Evolutionary conservation across 495 filamentous ascomycete species (phyloP).

Genomic region (Penicillium taxi): DNA sequence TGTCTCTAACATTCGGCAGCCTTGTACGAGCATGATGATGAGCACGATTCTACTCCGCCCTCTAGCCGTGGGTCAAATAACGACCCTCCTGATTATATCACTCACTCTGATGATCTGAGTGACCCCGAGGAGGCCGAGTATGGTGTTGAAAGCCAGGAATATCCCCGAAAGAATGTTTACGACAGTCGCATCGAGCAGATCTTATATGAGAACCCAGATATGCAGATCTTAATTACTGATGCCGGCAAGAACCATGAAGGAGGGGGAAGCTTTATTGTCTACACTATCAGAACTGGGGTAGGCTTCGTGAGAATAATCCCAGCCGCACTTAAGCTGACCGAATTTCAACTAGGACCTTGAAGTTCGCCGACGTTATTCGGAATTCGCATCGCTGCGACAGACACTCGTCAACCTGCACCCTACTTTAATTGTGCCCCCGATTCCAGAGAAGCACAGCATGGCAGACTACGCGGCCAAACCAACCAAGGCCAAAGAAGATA

Average conservation of each 20-base stretch:
- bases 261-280: conserved; percentile 87
- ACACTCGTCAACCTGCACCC: conserved; percentile 86
- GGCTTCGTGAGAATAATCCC: conserved; percentile 12
- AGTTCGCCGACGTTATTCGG: conserved; percentile 90
- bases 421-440: conserved; percentile 89
- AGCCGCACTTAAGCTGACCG: conserved; percentile 4
- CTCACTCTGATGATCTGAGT: conserved; percentile 48
- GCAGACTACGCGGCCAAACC: conserved; percentile 97
- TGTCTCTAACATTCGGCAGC: conserved; percentile 26
- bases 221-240: conserved; percentile 81
- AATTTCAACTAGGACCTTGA: conserved; percentile 65
- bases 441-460: conserved; percentile 97
- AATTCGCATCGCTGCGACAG: conserved; percentile 87
- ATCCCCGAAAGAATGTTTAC: conserved; percentile 70
- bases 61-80: conserved; percentile 37
- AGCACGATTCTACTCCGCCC: conserved; percentile 41
- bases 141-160: conserved; percentile 25
- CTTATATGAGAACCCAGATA: conserved; percentile 86
- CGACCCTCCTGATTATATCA: conserved; percentile 52
- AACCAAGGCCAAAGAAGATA: conserved; percentile 95
- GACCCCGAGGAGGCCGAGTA: conserved; percentile 49
- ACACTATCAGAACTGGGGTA: conserved; percentile 93
- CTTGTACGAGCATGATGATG: conserved; percentile 35
- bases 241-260: conserved; percentile 91
- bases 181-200: conserved; percentile 94